Evolutionary conservation across 2,329 filamentous ascomycete species (phyloP), one percentile per base, ranked within the genome.

Genomic region (Metarhizium album): DNA sequence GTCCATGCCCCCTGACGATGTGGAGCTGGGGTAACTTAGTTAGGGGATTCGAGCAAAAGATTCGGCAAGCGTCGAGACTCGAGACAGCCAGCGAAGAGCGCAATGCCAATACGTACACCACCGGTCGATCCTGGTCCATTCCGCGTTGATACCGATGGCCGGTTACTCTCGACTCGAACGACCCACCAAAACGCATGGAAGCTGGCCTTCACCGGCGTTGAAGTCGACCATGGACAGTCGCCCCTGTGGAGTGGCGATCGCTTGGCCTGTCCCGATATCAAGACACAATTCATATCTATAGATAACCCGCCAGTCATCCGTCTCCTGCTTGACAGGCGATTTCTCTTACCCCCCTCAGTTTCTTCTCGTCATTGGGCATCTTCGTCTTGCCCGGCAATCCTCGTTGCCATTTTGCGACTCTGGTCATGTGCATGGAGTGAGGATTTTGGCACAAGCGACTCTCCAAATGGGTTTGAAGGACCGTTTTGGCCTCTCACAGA

Each of bases 381-480:
- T 7, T 24, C 24, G 3, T 4, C 38, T 31, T 31, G 2, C 37
- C 23, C 22, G 16, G 16, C 20, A 37, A 29, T 37, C 37, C 14
- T 20, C 46, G 37, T 42, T 24, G 22, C 35, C 5, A 6, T 42
- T 23, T 29, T 48, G 22, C 24, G 18, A 4, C 20, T 37, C 11
- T 31, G n/a, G 14, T 2, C 37, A 20, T n/a, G n/a, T n/a, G n/a
- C n/a, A n/a, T 18, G 27, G 37, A 42, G 37, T 20, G 29, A 27
- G 11, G 22, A 23, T 20, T 42, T 40, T 40, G 46, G 46, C 20
- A 38, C n/a, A 23, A 29, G 20, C 20, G 38, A 14, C 14, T 27
- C 37, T n/a, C 33, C 31, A 14, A 48, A 48, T 48, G 46, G 46
- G 46, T 18, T 48, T 48, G 46, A 48, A 42, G 23, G 27, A 42